Percentiles rank a stretch among this genome's conserved stretches.
Evolutionary conservation across 169 alveolate species (phyloP).

Genomic region (Plasmodium reichenowi): DNA sequence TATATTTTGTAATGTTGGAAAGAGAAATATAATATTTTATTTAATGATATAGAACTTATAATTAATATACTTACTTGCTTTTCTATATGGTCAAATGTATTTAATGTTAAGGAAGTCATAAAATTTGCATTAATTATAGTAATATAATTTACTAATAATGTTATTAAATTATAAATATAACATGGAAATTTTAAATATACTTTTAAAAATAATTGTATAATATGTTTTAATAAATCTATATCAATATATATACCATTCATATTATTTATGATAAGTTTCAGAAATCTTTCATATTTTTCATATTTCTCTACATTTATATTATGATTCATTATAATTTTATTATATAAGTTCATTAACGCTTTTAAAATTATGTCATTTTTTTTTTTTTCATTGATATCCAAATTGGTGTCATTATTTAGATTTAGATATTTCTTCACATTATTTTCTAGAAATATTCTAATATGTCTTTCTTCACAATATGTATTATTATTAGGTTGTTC

Average conservation of each 20-base stretch:
- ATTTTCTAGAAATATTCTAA: slow-evolving; percentile 23
- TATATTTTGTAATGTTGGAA: slow-evolving; percentile 23
- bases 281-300: slow-evolving; percentile 50
- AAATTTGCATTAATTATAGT: slow-evolving; percentile 74
- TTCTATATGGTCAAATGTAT: slow-evolving; percentile 76
- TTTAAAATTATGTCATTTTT: slow-evolving; percentile 62
- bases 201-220: slow-evolving; percentile 40
- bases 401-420: slow-evolving; percentile 31
- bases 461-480: background rate
- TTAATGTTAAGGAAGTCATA: slow-evolving; percentile 74
- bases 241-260: slow-evolving; percentile 72
- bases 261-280: slow-evolving; percentile 52
- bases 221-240: slow-evolving; percentile 57
- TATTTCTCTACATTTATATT: slow-evolving; percentile 54
- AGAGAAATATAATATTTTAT: slow-evolving; percentile 46
- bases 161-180: slow-evolving; percentile 63
- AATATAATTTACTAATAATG: slow-evolving; percentile 71
- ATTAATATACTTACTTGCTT: slow-evolving; percentile 73
- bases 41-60: slow-evolving; percentile 54
- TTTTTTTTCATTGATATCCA: slow-evolving; percentile 74
- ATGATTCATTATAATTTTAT: slow-evolving; percentile 32
- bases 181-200: slow-evolving; percentile 52
- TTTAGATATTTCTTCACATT: slow-evolving; percentile 36
- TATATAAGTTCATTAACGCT: slow-evolving; percentile 43
- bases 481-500: background rate